Conservation (phyloP, 441 rosid species). For the Eutrema salsugineum region DNA sequence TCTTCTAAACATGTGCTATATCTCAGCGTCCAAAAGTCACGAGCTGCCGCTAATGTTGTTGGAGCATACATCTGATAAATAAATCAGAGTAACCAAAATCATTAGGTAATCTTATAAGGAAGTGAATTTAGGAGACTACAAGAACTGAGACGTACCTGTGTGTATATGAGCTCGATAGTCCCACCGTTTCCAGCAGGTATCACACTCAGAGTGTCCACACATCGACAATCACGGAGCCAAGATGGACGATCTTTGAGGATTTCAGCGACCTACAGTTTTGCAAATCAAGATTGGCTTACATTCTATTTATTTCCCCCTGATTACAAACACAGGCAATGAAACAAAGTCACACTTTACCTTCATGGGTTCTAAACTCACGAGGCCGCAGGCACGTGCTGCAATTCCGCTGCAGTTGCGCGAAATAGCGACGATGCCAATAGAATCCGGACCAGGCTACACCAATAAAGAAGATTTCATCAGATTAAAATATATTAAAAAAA, state of each 20-base stretch:
- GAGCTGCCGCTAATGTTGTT: constrained; percentile 88
- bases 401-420: constrained; percentile 95
- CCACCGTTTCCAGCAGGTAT: constrained; percentile 88
- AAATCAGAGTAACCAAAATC: background rate
- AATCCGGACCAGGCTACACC: constrained; percentile 99
- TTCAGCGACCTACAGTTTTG: constrained; percentile 54
- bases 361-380: constrained; percentile 95
- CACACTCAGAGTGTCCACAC: constrained; percentile 59
- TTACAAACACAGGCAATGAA: background rate
- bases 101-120: background rate
- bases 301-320: background rate
- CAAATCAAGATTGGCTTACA: background rate
- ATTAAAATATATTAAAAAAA: background rate
- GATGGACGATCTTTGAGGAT: constrained; percentile 91
- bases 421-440: constrained; percentile 96
- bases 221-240: constrained; percentile 94
- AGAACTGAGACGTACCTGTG: constrained; percentile 49
- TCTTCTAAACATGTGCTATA: constrained; percentile 85
- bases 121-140: background rate
- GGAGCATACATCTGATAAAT: constrained; percentile 78
- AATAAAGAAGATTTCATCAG: background rate
- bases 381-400: constrained; percentile 99
- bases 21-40: constrained; percentile 98
- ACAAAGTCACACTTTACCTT: constrained; percentile 43
- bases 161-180: constrained; percentile 81